These are phyloP conservation scores for Symmetrospora coprosmae DNA, from an alignment of 768 basidiomycete species.

Conservation along the genomic window DNA sequence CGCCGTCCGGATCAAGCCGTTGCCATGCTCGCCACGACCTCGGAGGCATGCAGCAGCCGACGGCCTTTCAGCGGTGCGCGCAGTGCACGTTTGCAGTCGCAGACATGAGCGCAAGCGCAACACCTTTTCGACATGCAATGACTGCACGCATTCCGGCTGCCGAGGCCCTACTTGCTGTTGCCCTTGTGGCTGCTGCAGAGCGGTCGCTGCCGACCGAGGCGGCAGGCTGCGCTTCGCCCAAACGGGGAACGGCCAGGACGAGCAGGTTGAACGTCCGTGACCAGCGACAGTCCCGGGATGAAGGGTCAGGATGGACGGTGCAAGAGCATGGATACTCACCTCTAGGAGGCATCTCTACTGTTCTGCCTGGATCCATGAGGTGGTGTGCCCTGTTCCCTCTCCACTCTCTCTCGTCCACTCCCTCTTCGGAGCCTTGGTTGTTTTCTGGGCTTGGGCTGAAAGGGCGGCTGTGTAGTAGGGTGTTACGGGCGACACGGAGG, in stretches of 20 bases:
- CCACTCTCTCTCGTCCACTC: background rate
- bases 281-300: no score
- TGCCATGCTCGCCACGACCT: background rate
- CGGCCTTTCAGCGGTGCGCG: background rate
- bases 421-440: background rate
- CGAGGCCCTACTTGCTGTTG: background rate
- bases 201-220: background rate
- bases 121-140: background rate
- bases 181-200: background rate
- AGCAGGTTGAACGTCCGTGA: background rate
- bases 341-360: conserved; percentile 6
- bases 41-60: background rate
- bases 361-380: conserved; percentile 11
- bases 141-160: background rate
- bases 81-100: background rate
- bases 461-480: no score
- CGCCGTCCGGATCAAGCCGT: background rate
- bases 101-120: background rate
- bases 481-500: no score
- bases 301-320: no score
- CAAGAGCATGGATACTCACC: background rate
- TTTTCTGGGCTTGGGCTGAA: no score
- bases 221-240: background rate
- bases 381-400: background rate
- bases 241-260: no score